Base-by-base conservation (phyloP, 495 filamentous ascomycete species). In the Penicillium samsonianum region DNA sequence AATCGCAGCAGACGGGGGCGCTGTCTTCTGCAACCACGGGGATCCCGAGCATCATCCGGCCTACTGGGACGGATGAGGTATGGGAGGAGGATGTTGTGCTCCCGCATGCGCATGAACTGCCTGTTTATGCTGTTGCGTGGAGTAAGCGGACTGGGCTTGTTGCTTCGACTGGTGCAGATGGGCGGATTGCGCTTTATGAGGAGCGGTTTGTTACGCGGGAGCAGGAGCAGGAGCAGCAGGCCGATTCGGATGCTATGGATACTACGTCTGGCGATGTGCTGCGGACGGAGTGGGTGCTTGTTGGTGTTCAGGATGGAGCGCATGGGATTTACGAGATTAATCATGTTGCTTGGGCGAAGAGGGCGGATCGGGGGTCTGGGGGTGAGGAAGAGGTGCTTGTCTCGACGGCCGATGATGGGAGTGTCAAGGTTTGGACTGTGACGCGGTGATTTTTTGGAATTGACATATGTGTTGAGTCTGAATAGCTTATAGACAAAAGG, bases 271-370 rank as follows among this genome's bases (percentile, higher is more conserved):
- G 23, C 6, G 40, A 25, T 47, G 42, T 41, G 37, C 14, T 66
- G 33, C 47, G 53, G 20, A 85, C 81, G 6, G 79, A 82, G 49
- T 96, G 94, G 92, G 74, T 76, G 14, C 69, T 92, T 26, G 57
- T 91, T 35, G 85, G 84, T 0, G 81, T 83, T 31, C 57, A 89
- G 1, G 77, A 85, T 31, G 84, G 81, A 10, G 90, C 88, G 5
- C 94, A 98, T 70, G 92, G 88, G 0, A 89, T 94, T 5, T 96
- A 91, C 67, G 94, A 98, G 71, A 78, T 98, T 61, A 98, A 98
- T 59, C 89, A 96, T 68, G 83, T 91, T 30, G 82, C 83, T 8
- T 98, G 94, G 93, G 74, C 81, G 31, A 76, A 72, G 47, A 70
- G 75, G 5, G 72, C 73, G 1, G 75, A 80, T 62, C 70, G 71